These are phyloP conservation scores for Globisporangium irregulare DNA, from an alignment of 352 stramenopile species.

Conservation along the genomic window DNA sequence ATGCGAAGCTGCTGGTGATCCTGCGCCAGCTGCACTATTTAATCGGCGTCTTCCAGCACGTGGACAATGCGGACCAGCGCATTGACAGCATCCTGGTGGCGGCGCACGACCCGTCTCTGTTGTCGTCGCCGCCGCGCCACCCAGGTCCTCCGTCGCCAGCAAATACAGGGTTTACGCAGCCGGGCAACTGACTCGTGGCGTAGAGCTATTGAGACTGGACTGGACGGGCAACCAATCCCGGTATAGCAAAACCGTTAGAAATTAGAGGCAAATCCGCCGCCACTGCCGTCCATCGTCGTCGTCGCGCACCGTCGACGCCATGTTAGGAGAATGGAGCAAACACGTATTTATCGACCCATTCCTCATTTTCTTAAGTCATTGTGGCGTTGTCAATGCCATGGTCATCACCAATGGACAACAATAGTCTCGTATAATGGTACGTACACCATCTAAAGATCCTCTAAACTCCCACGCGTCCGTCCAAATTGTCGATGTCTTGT, in stretches of 20 bases:
- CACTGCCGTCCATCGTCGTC: not conserved
- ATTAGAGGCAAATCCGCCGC: slow-evolving; percentile 9
- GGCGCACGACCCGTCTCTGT: slow-evolving; percentile 34
- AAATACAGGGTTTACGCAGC: not conserved
- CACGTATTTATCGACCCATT: slow-evolving; percentile 13
- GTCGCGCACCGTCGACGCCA: not conserved
- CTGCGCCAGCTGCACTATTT: slow-evolving; percentile 75
- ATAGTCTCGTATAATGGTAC: not conserved
- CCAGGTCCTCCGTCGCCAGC: slow-evolving; percentile 16
- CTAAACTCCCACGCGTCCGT: not conserved
- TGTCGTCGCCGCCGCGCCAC: slow-evolving; percentile 19
- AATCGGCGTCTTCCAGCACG: slow-evolving; percentile 66
- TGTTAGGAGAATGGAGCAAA: slow-evolving; percentile 6
- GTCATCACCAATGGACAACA: not conserved
- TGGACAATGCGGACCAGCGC: slow-evolving; percentile 51
- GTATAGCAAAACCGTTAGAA: slow-evolving; percentile 3
- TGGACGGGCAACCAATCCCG: not conserved
- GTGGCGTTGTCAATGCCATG: not conserved
- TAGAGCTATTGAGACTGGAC: not conserved
- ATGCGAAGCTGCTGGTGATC: slow-evolving; percentile 47
- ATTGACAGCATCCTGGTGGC: slow-evolving; percentile 60
- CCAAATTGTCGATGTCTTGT: not conserved
- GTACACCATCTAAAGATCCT: not conserved
- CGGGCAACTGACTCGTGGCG: not conserved
- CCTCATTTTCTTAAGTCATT: not conserved